phyloP scores from a whole-genome alignment of 2,329 filamentous ascomycete genomes.

The Cadophora malorum region DNA sequence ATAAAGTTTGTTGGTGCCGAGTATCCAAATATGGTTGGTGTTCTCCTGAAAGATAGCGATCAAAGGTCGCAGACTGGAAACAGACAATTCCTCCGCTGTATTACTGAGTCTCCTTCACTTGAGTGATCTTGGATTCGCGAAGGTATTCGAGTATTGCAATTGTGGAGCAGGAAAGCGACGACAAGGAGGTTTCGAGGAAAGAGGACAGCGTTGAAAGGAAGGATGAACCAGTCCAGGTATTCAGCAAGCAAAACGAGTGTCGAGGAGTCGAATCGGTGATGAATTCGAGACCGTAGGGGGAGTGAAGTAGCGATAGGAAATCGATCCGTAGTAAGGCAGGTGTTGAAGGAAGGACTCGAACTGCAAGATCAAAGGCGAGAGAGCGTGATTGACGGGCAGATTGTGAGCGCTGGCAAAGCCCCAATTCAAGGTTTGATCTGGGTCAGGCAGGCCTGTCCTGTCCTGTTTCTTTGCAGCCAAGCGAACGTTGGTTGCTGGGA shows the following conservation, averaged over 20 bases:
- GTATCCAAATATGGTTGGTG: conserved; percentile 4
- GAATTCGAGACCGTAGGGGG: conserved; percentile 1
- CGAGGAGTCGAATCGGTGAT: conserved; percentile 5
- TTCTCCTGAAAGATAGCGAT: neutral
- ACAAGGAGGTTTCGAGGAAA: neutral
- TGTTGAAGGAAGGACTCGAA: conserved; percentile 1
- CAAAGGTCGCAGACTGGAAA: neutral
- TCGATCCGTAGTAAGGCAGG: neutral
- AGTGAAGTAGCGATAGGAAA: neutral
- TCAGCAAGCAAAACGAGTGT: neutral
- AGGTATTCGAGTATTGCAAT: neutral
- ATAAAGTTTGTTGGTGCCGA: conserved; percentile 15
- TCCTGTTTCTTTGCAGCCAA: conserved; percentile 11
- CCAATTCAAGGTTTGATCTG: conserved; percentile 18
- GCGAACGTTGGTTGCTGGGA: neutral
- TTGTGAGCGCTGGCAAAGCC: neutral
- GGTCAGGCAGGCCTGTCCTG: conserved; percentile 1
- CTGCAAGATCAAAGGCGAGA: neutral
- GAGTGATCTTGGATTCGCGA: neutral
- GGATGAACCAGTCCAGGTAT: neutral
- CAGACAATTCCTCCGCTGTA: neutral
- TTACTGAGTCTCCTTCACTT: neutral
- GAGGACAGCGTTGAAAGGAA: conserved; percentile 6
- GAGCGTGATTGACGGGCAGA: neutral
- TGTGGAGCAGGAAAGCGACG: neutral